phyloP scores from a whole-genome alignment of 768 basidiomycete species.

The Boletus reticulatus region DNA sequence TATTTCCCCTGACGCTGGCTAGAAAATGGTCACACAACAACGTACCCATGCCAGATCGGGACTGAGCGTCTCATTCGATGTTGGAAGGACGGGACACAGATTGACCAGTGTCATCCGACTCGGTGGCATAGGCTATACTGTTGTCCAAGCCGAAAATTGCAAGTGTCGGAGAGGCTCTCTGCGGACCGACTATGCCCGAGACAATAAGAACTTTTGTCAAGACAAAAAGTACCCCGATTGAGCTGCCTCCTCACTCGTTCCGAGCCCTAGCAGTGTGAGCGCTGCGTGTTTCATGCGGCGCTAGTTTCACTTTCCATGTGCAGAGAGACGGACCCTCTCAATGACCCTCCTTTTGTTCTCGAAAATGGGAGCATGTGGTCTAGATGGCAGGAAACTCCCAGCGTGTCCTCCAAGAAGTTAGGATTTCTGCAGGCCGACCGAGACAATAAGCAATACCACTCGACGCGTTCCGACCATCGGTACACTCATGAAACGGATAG shows the following conservation, averaged over 20 bases:
- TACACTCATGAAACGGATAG: background rate
- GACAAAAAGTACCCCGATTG: constrained; percentile 22
- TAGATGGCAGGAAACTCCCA: background rate
- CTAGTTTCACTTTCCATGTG: background rate
- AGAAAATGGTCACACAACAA: no score
- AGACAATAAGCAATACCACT: constrained; percentile 20
- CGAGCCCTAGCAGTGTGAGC: background rate
- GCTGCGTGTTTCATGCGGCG: background rate
- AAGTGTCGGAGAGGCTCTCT: constrained; percentile 15
- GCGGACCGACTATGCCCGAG: constrained; percentile 7
- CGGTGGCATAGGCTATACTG: no score
- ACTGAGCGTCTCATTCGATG: no score
- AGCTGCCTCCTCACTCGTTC: background rate
- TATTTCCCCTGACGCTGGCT: no score
- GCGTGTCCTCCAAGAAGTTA: background rate
- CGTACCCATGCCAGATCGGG: background rate
- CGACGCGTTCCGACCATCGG: constrained; percentile 5
- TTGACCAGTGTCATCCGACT: no score
- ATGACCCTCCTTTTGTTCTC: constrained; percentile 20
- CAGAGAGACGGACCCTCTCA: background rate
- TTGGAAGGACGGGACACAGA: no score
- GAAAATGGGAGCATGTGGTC: constrained; percentile 6
- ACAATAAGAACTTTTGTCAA: constrained; percentile 20
- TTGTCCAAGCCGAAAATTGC: constrained; percentile 11
- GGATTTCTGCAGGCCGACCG: background rate